phyloP scores from a whole-genome alignment of 495 filamentous ascomycete genomes.

The Neurospora intermedia region DNA sequence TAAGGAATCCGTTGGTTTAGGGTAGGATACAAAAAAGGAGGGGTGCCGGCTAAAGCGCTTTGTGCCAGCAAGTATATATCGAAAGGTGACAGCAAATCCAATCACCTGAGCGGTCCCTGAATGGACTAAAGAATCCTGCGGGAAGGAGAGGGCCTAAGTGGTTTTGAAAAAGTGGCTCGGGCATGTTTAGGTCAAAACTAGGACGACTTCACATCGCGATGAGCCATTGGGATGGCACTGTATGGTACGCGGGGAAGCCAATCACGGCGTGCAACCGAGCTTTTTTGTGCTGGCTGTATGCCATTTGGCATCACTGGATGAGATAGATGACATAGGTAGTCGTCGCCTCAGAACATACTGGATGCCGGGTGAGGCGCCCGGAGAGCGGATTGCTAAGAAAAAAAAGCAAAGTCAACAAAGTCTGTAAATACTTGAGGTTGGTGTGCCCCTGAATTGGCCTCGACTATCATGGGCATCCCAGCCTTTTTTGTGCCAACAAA shows the following conservation, averaged over 20 bases:
- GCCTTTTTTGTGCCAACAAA: not conserved
- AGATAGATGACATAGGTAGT: conserved; percentile 1
- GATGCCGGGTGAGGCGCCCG: not conserved
- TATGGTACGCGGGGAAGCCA: no score
- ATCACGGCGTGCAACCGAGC: conserved; percentile 10
- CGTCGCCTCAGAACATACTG: not conserved
- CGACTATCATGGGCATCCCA: not conserved
- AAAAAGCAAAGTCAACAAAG: not conserved
- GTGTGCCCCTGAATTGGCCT: not conserved
- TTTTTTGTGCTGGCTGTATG: conserved; percentile 8
- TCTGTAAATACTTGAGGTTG: not conserved
- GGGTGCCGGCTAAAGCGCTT: not conserved
- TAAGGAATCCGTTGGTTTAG: not conserved
- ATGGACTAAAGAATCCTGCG: not conserved
- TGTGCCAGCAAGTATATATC: not conserved
- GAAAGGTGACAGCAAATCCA: not conserved
- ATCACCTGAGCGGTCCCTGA: not conserved
- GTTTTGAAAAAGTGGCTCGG: conserved; percentile 15
- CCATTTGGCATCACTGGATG: conserved; percentile 27
- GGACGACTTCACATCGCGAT: conserved; percentile 1
- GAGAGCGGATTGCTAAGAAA: not conserved
- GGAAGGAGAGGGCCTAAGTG: not conserved
- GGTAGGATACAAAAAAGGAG: not conserved
- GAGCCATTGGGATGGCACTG: no score
- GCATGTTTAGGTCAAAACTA: conserved; percentile 23